Evolutionary conservation across 805 yeast species (phyloP), one percentile per base, ranked within the genome.

Genomic region (Starmerella ratchasimensis): DNA sequence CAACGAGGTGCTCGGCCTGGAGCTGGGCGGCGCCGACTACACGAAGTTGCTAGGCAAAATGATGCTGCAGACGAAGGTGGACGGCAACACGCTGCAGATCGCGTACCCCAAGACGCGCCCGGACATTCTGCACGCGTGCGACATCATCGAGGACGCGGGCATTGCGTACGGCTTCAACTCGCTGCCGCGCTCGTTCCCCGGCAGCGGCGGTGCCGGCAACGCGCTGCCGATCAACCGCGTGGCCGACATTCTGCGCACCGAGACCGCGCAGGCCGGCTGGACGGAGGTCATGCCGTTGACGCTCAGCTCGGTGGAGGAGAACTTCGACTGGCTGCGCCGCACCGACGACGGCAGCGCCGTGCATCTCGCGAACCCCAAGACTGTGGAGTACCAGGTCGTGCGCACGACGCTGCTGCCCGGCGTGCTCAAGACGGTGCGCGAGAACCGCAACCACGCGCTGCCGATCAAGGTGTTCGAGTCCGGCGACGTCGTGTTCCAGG

Each of bases 61-160:
- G 95, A 76, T 93, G 13, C 68, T 90, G 48, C 58, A 58, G 38
- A 90, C 93, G 18, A 54, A 58, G 15, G 72, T 74, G 23, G 63
- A 76, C 3, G 45, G 59, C 3, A 50, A 56, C 1, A 67, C 71
- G 47, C 55, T 71, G 28, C 55, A 81, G 35, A 72, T 74, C 36
- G 57, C 62, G 27, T 73, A 90, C 42, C 99, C 99, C 46, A 77
- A 82, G 53, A 90, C 98, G 27, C 80, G 99, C 67, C 76, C 97
- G 9, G 99, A 90, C 61, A 72, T 90, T 45, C 68, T 90, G 54
- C 99, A 90, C 61, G 93, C 83, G 58, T 88, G 97, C 69, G 99
- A 90, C 62, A 77, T 90, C 49, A 81, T 90, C 93, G 99, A 90
- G 62, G 99, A 90, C 60, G 94, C 88, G 34, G 98, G 95, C 33